Base-by-base conservation (phyloP, 2,329 filamentous ascomycete genomes). In the Claviceps sp. region DNA sequence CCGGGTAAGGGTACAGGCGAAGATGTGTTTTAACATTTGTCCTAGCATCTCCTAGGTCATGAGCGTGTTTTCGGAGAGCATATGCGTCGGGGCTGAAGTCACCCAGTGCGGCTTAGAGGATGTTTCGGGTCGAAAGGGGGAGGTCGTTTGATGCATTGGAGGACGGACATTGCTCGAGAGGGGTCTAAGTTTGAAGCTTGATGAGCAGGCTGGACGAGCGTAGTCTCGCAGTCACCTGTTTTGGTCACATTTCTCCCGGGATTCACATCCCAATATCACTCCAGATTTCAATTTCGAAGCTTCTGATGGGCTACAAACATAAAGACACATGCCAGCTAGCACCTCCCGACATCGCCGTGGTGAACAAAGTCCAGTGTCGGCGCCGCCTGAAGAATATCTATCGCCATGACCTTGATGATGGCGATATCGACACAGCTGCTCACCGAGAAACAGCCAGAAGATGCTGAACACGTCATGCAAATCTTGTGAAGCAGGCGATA, bases 401-500 rank as follows among this genome's bases (percentile, higher is more conserved):
- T 59, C 43, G 61, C 58, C 50, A 65, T 54, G 26, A 65, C 59
- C 55, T 68, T 22, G 22, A 22, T 68, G 20, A 67, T 20, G 16
- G 66, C 65, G 30, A 64, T 63, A 67, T 44, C 45, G 54, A 5
- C 42, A 50, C 30, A 45, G 36, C 8, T 69, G 63, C 5, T 59
- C 58, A 42, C 67, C 70, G 38, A 44, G 57, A 50, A 57, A 59
- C 9, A 74, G 65, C 72, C 69, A 75, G 46, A 74, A 67, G 7
- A 70, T 75, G 6, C 68, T 69, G 56, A 60, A 71, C 6, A 66
- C 67, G 24, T 72, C 71, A 51, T 59, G 67, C 36, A 70, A 37
- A 74, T 58, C 58, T 75, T 75, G 51, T 72, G 66, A 49, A 70
- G 56, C 46, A 74, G 60, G 44, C 63, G 61, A 55, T 75, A 76